Percentiles rank a stretch among this genome's conserved stretches.
Evolutionary conservation across 352 stramenopile species (phyloP).

Genomic region (Phytophthora capsici): DNA sequence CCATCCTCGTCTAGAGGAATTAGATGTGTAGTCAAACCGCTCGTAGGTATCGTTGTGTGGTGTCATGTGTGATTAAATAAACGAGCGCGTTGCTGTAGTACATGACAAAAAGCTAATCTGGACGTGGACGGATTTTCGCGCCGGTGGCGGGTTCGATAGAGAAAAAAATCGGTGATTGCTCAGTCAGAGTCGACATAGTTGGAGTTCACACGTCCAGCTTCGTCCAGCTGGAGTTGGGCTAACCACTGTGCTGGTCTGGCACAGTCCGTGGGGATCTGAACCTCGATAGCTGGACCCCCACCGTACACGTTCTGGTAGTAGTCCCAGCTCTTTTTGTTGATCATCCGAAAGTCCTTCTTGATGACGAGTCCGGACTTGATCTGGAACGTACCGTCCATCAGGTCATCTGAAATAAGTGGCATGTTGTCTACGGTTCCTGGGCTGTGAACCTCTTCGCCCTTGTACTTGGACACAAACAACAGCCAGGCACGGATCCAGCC

Average conservation of each 20-base stretch:
- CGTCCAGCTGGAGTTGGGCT: slow-evolving; percentile 52
- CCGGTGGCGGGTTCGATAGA: slow-evolving; percentile 2
- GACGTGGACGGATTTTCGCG: slow-evolving; percentile 15
- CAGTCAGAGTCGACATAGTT: slow-evolving; percentile 63
- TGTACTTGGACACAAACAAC: slow-evolving; percentile 79
- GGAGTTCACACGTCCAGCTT: slow-evolving; percentile 63
- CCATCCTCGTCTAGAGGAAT: slow-evolving; percentile 23
- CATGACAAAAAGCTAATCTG: slow-evolving; percentile 30
- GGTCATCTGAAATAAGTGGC: slow-evolving; percentile 71
- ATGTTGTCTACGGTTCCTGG: slow-evolving; percentile 79
- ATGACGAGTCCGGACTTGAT: slow-evolving; percentile 61
- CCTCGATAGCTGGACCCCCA: slow-evolving; percentile 71
- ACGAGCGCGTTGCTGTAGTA: slow-evolving; percentile 37
- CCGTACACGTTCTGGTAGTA: slow-evolving; percentile 78
- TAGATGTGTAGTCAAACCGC: slow-evolving; percentile 17
- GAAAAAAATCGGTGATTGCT: slow-evolving; percentile 1
- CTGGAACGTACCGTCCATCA: slow-evolving; percentile 71
- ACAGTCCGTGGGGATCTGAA: slow-evolving; percentile 65
- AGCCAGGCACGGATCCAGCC: slow-evolving; percentile 77
- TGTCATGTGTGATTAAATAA: slow-evolving; percentile 47
- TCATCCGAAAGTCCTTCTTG: slow-evolving; percentile 81
- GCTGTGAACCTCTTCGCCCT: slow-evolving; percentile 58
- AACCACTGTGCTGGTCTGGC: slow-evolving; percentile 62
- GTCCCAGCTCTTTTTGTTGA: slow-evolving; percentile 84
- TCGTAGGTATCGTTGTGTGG: slow-evolving; percentile 22